Evolutionary conservation across 2,329 filamentous ascomycete species (phyloP), one percentile per base, ranked within the genome.

Genomic region (Phoma sp.): DNA sequence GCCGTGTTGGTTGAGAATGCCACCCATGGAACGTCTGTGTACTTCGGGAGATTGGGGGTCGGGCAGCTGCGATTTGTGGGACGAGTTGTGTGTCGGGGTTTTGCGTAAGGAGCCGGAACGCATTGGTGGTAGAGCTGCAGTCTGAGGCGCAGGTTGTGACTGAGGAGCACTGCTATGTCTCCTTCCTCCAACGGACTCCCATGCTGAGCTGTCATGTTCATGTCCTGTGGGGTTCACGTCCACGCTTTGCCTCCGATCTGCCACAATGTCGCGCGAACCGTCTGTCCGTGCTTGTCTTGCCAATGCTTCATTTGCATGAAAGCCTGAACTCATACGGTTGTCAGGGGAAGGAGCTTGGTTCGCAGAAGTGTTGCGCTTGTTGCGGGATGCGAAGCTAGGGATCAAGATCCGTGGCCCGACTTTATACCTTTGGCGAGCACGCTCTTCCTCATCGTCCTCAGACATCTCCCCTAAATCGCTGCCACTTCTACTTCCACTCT

Each of bases 51-150:
- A 56, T 18, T 51, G 36, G n/a, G 46, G 40, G 15, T 47, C 45
- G 21, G 71, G 70, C 7, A 74, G 60, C 34, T 74, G 72, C 6
- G 65, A 68, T 46, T 70, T 69, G 60, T 74, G 71, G 30, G 67
- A 71, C 7, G 71, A 72, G 43, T 73, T 73, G 48, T 69, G 61
- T 7, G 57, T 67, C 10, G 69, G 71, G 14, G 51, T 49, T 26
- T 68, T 61, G 29, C 52, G 60, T 33, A 67, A 64, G 17, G 66
- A 65, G 45, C 43, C 50, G 23, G 67, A 65, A 37, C 61, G 67
- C 39, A 59, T 47, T n/a, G 66, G 66, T 21, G 65, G 39, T 37
- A 40, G 60, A 12, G 51, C 42, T 18, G 39, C 47, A 3, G 59
- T 60, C 23, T 57, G 60, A 10, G 21, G 62, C 37, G 43, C 26